A percentile compares a stretch with the other conserved stretches of the same genome.
These are phyloP conservation scores for Maudiozyma pseudohumilis DNA, from an alignment of 805 yeast species.

Conservation along the genomic window DNA sequence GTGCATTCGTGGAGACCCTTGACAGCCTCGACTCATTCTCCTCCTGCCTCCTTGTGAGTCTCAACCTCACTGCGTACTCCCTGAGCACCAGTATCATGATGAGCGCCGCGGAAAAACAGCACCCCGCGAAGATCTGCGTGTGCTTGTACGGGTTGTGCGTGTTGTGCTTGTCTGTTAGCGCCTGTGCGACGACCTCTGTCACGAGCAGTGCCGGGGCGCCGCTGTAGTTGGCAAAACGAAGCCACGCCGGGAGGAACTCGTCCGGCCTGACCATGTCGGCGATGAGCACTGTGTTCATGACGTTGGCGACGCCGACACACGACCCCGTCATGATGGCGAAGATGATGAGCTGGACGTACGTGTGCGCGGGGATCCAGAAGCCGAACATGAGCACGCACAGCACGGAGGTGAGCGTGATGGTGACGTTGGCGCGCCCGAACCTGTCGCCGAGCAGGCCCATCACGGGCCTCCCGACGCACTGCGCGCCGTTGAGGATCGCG, in stretches of 20 bases:
- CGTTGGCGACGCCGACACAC: conserved; percentile 37
- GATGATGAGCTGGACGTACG: conserved; percentile 33
- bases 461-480: conserved; percentile 40
- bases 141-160: conserved; percentile 40
- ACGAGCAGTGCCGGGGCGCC: conserved; percentile 32
- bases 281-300: conserved; percentile 33
- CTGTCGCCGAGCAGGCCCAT: conserved; percentile 39
- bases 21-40: conserved; percentile 5
- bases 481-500: conserved; percentile 38
- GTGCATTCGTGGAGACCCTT: not conserved
- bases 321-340: conserved; percentile 38
- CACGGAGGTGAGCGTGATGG: conserved; percentile 30
- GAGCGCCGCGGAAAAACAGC: conserved; percentile 35
- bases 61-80: conserved; percentile 40
- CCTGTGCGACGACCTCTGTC: conserved; percentile 47
- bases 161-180: conserved; percentile 29
- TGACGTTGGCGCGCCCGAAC: conserved; percentile 38
- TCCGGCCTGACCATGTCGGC: conserved; percentile 34
- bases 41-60: conserved; percentile 18
- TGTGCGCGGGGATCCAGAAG: conserved; percentile 41
- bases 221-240: conserved; percentile 26
- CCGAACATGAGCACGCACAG: conserved; percentile 33
- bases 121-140: conserved; percentile 53
- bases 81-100: conserved; percentile 39
- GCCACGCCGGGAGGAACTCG: conserved; percentile 33